Base-by-base conservation (phyloP, 192 early-diverging fungal genomes). In the Dissophora globulifera region DNA sequence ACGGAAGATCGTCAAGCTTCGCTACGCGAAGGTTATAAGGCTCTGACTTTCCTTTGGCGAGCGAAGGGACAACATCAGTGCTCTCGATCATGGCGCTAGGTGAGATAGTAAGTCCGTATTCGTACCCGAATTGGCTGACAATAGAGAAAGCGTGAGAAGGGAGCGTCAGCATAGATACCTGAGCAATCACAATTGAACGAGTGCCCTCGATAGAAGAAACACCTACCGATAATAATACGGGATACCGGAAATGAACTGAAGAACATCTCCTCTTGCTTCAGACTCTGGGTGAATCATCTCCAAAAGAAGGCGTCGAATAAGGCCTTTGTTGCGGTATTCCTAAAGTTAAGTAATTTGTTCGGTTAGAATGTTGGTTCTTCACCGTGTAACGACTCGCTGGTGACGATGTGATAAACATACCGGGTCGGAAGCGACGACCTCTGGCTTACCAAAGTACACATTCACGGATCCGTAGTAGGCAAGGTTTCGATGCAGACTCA, bases 61-160 rank as follows among this genome's bases (percentile, higher is more conserved):
- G 29, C 1, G 58, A 3, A 33, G 58, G 25, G 35, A 47, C 22
- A 20, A 19, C 26, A n/a, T 20, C 38, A 19, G 33, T 17, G 19
- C 16, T 47, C 43, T 55, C 26, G 30, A 50, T 23, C 29, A 13
- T 27, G 17, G 27, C 33, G 20, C 29, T 32, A n/a, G 53, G 2
- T 5, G 52, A 52, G 9, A 52, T 48, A 2, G 27, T 30, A 31
- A 62, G 27, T 2, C 49, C 63, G 51, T 78, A 78, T 27, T 78
- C 74, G 58, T 78, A 78, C 16, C 74, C 74, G 45, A 78, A 78
- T 46, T 67, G 63, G 19, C 55, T n/a, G n/a, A n/a, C n/a, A n/a
- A n/a, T n/a, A n/a, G n/a, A n/a, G n/a, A n/a, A n/a, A n/a, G n/a
- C n/a, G n/a, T n/a, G n/a, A n/a, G n/a, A n/a, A n/a, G n/a, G n/a